phyloP scores from a whole-genome alignment of 345 rosid species.

The Boechera retrofracta region DNA sequence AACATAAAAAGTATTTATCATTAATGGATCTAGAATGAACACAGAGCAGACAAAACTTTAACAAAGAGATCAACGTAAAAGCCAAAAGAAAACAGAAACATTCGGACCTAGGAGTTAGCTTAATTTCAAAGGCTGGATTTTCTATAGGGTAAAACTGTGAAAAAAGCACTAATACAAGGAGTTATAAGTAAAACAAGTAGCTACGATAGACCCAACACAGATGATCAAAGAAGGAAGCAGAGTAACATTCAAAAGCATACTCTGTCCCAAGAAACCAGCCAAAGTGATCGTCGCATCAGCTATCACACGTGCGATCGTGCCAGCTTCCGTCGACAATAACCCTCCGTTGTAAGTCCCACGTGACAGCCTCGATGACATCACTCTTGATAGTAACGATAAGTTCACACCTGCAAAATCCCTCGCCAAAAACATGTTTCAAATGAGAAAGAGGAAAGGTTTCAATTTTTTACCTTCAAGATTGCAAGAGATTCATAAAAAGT shows the following conservation, averaged over 20 bases:
- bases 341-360: conserved; percentile 96
- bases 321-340: conserved; percentile 88
- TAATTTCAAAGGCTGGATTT: background rate
- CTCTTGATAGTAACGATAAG: conserved; percentile 85
- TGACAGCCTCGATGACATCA: conserved; percentile 93
- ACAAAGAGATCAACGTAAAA: background rate
- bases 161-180: conserved; percentile 65
- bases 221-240: conserved; percentile 81
- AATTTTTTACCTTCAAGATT: background rate
- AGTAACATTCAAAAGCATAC: conserved; percentile 72
- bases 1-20: background rate
- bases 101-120: background rate
- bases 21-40: background rate
- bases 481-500: background rate
- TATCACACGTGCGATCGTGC: conserved; percentile 88
- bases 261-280: conserved; percentile 80
- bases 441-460: too few species aligned
- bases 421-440: background rate
- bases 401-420: conserved; percentile 64
- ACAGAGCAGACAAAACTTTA: background rate
- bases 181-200: conserved; percentile 87
- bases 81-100: background rate
- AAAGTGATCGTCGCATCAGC: conserved; percentile 89
- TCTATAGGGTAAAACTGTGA: background rate
- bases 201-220: conserved; percentile 70